Percentiles rank a stretch among this genome's conserved stretches.
phyloP scores from a whole-genome alignment of 2,329 filamentous ascomycete genomes.

The Colletotrichum tropicale region DNA sequence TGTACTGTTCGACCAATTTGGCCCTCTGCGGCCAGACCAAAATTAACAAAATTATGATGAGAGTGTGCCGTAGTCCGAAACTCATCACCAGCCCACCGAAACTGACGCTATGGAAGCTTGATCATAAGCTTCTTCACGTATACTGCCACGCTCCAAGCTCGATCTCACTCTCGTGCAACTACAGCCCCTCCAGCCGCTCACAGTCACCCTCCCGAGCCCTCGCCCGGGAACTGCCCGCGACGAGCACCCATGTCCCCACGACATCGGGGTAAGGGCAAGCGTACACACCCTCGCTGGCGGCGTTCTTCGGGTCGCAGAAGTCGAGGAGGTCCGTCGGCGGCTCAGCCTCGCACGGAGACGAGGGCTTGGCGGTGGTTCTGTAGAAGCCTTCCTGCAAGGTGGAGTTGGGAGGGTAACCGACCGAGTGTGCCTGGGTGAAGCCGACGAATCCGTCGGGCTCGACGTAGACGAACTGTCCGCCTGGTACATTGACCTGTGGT shows the following conservation, averaged over 20 bases:
- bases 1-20: not conserved
- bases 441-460: constrained; percentile 55
- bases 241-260: not conserved
- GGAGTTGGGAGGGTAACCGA: constrained; percentile 38
- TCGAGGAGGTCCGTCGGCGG: not conserved
- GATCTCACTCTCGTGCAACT: constrained; percentile 27
- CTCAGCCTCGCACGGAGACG: constrained; percentile 3
- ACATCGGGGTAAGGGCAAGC: not conserved
- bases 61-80: not conserved
- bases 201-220: constrained; percentile 33
- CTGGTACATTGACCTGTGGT: constrained; percentile 58
- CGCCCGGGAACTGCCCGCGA: not conserved
- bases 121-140: not conserved
- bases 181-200: constrained; percentile 34
- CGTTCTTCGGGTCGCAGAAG: not conserved
- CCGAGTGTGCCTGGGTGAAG: constrained; percentile 62
- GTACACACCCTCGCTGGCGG: constrained; percentile 22
- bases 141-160: constrained; percentile 44
- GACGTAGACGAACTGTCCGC: constrained; percentile 67
- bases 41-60: not conserved
- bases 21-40: accelerated
- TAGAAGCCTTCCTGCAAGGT: constrained; percentile 51
- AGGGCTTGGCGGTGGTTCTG: constrained; percentile 26
- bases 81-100: not conserved
- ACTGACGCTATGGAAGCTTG: accelerated